Base-by-base conservation (phyloP, 73 alveolate genomes). In the Paramecium octaurelia region DNA sequence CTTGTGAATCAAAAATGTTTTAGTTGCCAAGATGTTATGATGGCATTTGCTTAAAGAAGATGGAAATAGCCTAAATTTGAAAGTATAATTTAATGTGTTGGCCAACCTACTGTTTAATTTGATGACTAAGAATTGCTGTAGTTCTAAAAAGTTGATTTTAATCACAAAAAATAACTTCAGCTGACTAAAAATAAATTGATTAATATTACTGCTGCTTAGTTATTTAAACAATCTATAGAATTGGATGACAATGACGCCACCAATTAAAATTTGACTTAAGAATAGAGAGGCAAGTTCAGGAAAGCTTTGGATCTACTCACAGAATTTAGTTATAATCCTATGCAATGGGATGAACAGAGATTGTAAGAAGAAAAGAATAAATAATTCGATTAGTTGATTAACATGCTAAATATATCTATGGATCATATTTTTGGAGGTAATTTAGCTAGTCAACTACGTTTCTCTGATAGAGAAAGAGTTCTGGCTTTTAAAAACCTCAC, bases 41-140 rank as follows among this genome's bases (percentile, higher is more conserved):
- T 80, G 27, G 91, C 91, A 20, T 48, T 31, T 80, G 70, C 91
- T 11, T 80, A 80, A 80, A 80, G 91, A 21, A 48, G 54, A 80
- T 80, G 91, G 76, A 80, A 29, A 80, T 24, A 40, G 10, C 54
- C 75, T 0, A 80, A 80, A 44, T 2, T 40, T 8, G 76, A 80
- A 24, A 80, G 76, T 8, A 80, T 80, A 8, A 8, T 23, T 14
- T 80, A 80, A 80, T 80, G 77, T 21, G 57, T 80, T 20, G 29
- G 44, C 3, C 34, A 80, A 10, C 44, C 91, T n/a, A 46, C 24
- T 11, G 75, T 77, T 29, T 11, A 20, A 24, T 77, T 43, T 40
- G 90, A 77, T 77, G 54, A 29, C 11, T 48, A 27, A 23, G 31
- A 80, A 18, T 23, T 44, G 0, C 8, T 23, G 9, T 42, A 44